Base-by-base conservation (phyloP, 352 stramenopile genomes). In the Globisporangium iwayamae region DNA sequence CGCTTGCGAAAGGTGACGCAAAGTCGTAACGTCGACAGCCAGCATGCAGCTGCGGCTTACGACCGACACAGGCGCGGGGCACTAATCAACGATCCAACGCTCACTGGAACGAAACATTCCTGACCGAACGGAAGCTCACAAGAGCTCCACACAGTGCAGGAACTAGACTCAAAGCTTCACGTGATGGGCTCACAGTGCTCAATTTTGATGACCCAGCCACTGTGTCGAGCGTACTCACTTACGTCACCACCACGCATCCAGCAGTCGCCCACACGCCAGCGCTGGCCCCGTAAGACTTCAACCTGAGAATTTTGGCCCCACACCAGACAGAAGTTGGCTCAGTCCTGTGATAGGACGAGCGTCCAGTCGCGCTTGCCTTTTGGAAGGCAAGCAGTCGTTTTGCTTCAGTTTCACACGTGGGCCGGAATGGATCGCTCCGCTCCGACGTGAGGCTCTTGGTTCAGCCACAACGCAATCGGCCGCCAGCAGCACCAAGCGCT, bases 1-100 rank as follows among this genome's bases (percentile, higher is more conserved):
- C n/a, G n/a, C n/a, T n/a, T n/a, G n/a, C n/a, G n/a, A n/a, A n/a
- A n/a, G n/a, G n/a, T n/a, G n/a, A n/a, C n/a, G n/a, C n/a, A n/a
- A n/a, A n/a, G n/a, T n/a, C n/a, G n/a, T n/a, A n/a, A n/a, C n/a
- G 46, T 52, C 45, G 43, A 50, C 22, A 10, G 28, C 3, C 7
- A 18, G 2, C n/a, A 5, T 4, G 55, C 55, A 60, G 30, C 20
- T 59, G 53, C 34, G 52, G 55, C 46, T 60, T 60, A 34, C 55
- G 38, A 60, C 55, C 38, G 34, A 51, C 36, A 50, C 36, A 60
- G 54, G 22, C 45, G 45, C 18, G 45, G 45, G 45, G 13, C 45
- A 16, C 45, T 50, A 52, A 52, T 52, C 46, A 52, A 32, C 46
- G 18, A 52, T 10, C 10, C 9, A 20, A 52, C 46, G 46, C 22